Conservation (phyloP, 345 rosid species). For the Brassica incana region DNA sequence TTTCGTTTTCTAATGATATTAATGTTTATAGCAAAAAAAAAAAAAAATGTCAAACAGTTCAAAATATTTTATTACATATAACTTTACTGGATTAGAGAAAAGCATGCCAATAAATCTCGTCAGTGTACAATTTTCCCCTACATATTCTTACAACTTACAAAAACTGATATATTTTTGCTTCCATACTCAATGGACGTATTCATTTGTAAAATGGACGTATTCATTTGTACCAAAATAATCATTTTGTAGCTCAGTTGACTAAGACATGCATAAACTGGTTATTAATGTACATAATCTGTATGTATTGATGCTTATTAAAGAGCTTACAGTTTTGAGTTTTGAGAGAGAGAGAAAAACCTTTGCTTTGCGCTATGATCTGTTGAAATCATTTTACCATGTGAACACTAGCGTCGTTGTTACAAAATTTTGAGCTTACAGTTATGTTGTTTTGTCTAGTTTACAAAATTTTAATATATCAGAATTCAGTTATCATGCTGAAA, state of each 20-base stretch:
- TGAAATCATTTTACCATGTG: constrained; percentile 30
- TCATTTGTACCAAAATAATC: neutral
- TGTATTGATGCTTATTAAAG: neutral
- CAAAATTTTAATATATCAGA: neutral
- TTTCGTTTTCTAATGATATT: too few relatives aligned
- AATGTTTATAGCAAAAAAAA: too few relatives aligned
- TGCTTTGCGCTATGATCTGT: constrained; percentile 10
- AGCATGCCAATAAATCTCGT: too few relatives aligned
- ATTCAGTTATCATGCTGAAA: neutral
- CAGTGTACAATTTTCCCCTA: neutral
- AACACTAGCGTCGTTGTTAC: constrained; percentile 18
- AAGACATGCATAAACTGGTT: neutral
- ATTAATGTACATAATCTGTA: neutral
- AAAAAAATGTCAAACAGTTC: too few relatives aligned
- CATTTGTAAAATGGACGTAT: neutral
- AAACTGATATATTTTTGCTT: neutral
- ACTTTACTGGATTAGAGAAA: too few relatives aligned
- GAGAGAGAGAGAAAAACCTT: neutral
- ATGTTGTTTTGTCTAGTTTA: neutral
- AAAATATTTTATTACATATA: too few relatives aligned
- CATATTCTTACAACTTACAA: neutral
- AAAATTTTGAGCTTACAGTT: neutral
- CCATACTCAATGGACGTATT: neutral
- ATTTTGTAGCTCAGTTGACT: neutral
- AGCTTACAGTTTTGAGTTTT: neutral